phyloP scores from a whole-genome alignment of 495 filamentous ascomycete species.

The Hypoxylon fuscum region DNA sequence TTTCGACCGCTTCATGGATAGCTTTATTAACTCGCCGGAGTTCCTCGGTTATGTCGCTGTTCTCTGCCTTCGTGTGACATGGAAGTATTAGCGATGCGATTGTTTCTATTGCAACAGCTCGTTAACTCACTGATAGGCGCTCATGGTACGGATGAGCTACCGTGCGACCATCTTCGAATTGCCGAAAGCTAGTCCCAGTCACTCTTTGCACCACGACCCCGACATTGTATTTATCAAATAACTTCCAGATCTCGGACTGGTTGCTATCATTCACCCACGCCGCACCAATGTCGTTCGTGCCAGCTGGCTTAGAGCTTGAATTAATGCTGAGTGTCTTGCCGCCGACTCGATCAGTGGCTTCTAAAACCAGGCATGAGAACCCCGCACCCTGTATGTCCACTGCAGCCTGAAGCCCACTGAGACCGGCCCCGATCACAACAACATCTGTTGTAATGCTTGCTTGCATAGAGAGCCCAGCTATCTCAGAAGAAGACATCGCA shows the following conservation, averaged over 20 bases:
- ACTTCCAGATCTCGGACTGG: constrained; percentile 50
- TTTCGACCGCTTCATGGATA: constrained; percentile 28
- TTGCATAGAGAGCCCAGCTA: background rate
- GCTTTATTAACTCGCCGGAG: constrained; percentile 10
- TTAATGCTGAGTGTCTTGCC: constrained; percentile 53
- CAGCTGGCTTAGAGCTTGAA: constrained; percentile 33
- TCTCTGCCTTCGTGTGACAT: background rate
- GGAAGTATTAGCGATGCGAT: background rate
- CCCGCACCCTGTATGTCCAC: constrained; percentile 47
- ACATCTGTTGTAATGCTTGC: constrained; percentile 48
- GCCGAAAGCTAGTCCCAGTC: constrained; percentile 44
- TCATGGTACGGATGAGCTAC: constrained; percentile 44
- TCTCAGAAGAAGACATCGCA: background rate
- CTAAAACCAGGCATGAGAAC: constrained; percentile 51
- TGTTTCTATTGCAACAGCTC: too few species aligned
- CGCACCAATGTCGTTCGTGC: constrained; percentile 55
- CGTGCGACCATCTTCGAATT: constrained; percentile 42
- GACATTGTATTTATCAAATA: constrained; percentile 46
- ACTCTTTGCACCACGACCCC: constrained; percentile 55
- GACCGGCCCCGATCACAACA: constrained; percentile 57
- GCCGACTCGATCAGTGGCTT: constrained; percentile 60
- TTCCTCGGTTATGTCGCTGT: constrained; percentile 2
- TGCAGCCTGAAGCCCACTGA: constrained; percentile 55
- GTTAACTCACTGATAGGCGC: constrained; percentile 46
- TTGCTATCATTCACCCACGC: constrained; percentile 62